These are phyloP conservation scores for Neopestalotiopsis clavispora DNA, from an alignment of 2,329 filamentous ascomycete species.

Conservation along the genomic window DNA sequence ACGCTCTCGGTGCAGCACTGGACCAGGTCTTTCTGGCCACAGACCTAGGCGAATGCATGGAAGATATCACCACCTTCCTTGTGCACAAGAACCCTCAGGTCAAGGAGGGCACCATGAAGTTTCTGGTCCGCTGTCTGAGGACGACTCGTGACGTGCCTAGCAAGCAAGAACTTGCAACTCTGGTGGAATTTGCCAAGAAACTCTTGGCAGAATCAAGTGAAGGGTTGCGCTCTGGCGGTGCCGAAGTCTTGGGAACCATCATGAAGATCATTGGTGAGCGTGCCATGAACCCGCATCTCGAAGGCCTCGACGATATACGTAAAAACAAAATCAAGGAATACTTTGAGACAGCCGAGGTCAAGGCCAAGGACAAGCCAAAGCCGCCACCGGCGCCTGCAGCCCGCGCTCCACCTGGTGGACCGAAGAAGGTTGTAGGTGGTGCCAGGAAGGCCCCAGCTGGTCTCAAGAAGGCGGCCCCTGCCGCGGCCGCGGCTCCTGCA, in stretches of 20 bases:
- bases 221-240: conserved; percentile 83
- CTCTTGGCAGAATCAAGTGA: conserved; percentile 89
- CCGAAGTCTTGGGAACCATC: conserved; percentile 88
- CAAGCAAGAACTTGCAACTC: conserved; percentile 81
- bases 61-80: conserved; percentile 84
- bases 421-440: conserved; percentile 34
- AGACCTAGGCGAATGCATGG: conserved; percentile 81
- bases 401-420: conserved; percentile 50
- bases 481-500: conserved; percentile 46
- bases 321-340: conserved; percentile 96
- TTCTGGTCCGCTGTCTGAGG: conserved; percentile 85
- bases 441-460: conserved; percentile 56
- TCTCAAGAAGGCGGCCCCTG: conserved; percentile 53
- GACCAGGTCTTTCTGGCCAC: conserved; percentile 73
- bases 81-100: conserved; percentile 97
- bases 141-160: conserved; percentile 83
- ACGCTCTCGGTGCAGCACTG: conserved; percentile 84
- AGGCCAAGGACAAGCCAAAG: conserved; percentile 92
- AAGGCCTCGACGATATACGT: conserved; percentile 92
- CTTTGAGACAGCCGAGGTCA: conserved; percentile 80
- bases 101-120: conserved; percentile 93
- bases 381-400: conserved; percentile 67
- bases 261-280: conserved; percentile 99
- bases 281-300: conserved; percentile 90
- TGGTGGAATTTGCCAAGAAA: conserved; percentile 90